Evolutionary conservation across 306 rosid genomes (phyloP), one percentile per base, ranked within the genome.

Genomic region (Neltuma alba): DNA sequence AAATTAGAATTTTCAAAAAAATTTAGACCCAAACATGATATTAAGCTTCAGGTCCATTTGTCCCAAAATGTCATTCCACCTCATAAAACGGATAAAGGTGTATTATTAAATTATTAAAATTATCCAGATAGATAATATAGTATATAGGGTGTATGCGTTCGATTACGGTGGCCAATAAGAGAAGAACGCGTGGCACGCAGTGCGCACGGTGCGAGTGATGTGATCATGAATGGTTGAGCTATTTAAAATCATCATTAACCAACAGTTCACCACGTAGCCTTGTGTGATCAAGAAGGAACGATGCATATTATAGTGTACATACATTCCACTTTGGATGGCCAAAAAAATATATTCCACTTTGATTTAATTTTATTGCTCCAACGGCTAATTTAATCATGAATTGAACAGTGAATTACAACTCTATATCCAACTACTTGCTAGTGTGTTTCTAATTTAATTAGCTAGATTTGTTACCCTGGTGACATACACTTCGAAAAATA

Each of bases 191-290:
- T 70, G 86, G 83, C 13, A 63, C 23, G 18, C 3, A 81, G 38
- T 45, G 77, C 63, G 66, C 86, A 61, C 45, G 79, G 75, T 65
- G 25, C 54, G 60, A 74, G 30, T 34, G 63, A 18, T 63, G 74
- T 72, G 62, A 81, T 73, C 72, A 61, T 4, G 14, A 62, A 16
- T 69, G 75, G 41, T 73, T 63, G 37, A 9, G n/a, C n/a, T n/a
- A 20, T 21, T 33, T 58, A 36, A 27, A 10, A 25, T 54, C 6
- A 10, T 57, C 6, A 9, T 23, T 7, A 57, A 4, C 7, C 63
- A n/a, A n/a, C 11, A 55, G 9, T 18, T 15, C 31, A 21, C 62
- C 62, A 50, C 25, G 9, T 50, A 50, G n/a, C 23, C 62, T 23
- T 23, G 0, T 9, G 62, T 0, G 18, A 10, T 11, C 25, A 57